Conservation (phyloP, 768 basidiomycete species). For the Boletus tomentosulus region DNA sequence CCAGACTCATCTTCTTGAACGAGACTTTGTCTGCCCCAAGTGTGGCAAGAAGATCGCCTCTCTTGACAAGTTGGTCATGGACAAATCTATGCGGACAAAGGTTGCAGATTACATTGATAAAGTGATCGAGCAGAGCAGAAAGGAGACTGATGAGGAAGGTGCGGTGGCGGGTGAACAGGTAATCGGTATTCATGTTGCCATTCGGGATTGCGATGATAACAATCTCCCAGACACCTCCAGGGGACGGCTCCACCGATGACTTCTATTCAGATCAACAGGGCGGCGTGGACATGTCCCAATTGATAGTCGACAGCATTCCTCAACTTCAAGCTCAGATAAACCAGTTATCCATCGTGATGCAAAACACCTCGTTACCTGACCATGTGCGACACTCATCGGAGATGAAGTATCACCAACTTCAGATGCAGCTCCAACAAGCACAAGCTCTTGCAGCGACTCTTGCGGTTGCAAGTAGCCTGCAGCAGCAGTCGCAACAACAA, state of each 20-base stretch:
- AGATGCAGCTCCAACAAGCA: conserved; percentile 75
- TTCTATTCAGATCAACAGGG: conserved; percentile 72
- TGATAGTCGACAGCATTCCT: conserved; percentile 70
- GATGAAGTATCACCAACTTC: conserved; percentile 77
- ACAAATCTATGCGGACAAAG: conserved; percentile 73
- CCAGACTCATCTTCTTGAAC: conserved; percentile 87
- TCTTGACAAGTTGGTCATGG: conserved; percentile 78
- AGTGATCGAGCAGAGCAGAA: conserved; percentile 73
- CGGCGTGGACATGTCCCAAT: conserved; percentile 66
- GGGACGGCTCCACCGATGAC: conserved; percentile 47
- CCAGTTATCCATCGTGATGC: conserved; percentile 77
- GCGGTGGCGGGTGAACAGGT: conserved; percentile 35
- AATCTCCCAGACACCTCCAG: conserved; percentile 14
- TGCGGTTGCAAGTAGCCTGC: conserved; percentile 51
- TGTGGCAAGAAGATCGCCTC: conserved; percentile 86
- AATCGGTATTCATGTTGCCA: background rate
- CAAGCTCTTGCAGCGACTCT: conserved; percentile 67
- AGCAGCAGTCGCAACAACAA: conserved; percentile 43
- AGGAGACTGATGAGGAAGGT: conserved; percentile 51
- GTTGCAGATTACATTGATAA: conserved; percentile 82
- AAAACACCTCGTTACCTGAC: conserved; percentile 68
- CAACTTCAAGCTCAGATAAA: conserved; percentile 81
- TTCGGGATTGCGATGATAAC: conserved; percentile 3
- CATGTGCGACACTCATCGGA: conserved; percentile 77
- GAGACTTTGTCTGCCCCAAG: conserved; percentile 91